Base-by-base conservation (phyloP, 2,329 filamentous ascomycete species). In the Diplodia scrobiculata region DNA sequence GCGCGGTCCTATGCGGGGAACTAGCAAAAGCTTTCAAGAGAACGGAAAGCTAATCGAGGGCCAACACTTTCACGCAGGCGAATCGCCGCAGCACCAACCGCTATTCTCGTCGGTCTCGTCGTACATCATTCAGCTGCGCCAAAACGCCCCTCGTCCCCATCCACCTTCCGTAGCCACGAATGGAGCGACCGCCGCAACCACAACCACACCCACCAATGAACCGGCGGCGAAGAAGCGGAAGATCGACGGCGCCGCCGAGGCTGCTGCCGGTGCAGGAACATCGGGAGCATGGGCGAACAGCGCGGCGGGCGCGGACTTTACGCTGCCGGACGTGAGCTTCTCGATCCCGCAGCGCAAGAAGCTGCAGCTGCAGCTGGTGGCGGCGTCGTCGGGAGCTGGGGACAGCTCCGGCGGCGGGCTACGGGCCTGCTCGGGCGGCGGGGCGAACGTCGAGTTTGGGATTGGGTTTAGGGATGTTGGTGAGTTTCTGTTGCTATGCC, bases 321-420 rank as follows among this genome's bases (percentile, higher is more conserved):
- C 70, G 34, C 74, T 74, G 41, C 68, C 72, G 66, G 86, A 87
- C 69, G 78, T 87, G 65, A 87, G 84, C 66, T 87, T 89, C 74
- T 81, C 85, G 17, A 80, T 87, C 0, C 87, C 87, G 2, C 84
- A 86, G 70, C 79, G 87, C 63, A 89, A 88, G 78, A 89, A 89
- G 78, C 79, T 87, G 67, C 84, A 80, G 55, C 78, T 89, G 32
- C 83, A 87, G 72, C 73, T 88, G n/a, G 79, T 84, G 11, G 58
- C 25, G n/a, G 45, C 58, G 45, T 29, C 58, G 45, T n/a, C 41
- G 29, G 13, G 25, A 4, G 41, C 41, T 19, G 78, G 78, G 50
- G 74, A 75, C 13, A 69, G 69, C 36, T 29, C 52, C 6, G 73
- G 75, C 29, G 77, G 77, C 67, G 76, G 82, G 63, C 76, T 86